Conservation (phyloP, 768 basidiomycete species). For the Royoungia palumana region DNA sequence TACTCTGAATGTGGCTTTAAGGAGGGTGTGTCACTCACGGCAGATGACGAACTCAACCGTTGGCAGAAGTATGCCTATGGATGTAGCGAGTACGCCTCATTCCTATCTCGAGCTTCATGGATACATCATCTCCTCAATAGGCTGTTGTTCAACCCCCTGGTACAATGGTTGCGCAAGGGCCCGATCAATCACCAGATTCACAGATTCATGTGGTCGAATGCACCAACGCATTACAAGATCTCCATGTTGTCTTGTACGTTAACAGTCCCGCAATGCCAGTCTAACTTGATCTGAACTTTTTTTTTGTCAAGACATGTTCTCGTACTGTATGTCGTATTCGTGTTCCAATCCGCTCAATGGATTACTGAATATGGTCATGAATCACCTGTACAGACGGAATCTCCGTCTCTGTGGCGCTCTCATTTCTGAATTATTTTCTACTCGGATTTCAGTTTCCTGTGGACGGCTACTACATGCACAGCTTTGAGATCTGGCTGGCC, state of each 20-base stretch:
- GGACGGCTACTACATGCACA: slow-evolving; percentile 74
- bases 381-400: slow-evolving; percentile 41
- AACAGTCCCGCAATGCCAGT: background rate
- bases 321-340: slow-evolving; percentile 40
- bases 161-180: slow-evolving; percentile 72
- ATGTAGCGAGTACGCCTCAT: slow-evolving; percentile 46
- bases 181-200: slow-evolving; percentile 83
- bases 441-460: slow-evolving; percentile 71
- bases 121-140: slow-evolving; percentile 35
- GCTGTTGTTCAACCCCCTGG: slow-evolving; percentile 81
- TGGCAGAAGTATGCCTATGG: slow-evolving; percentile 91
- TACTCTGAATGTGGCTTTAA: slow-evolving; percentile 85
- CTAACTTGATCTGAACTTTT: slow-evolving; percentile 1
- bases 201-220: slow-evolving; percentile 69
- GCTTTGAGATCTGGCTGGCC: slow-evolving; percentile 79
- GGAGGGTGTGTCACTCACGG: slow-evolving; percentile 87
- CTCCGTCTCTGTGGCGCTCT: slow-evolving; percentile 62
- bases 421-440: slow-evolving; percentile 68
- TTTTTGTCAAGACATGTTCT: slow-evolving; percentile 42
- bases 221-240: slow-evolving; percentile 82
- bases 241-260: slow-evolving; percentile 51
- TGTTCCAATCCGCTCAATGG: background rate
- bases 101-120: background rate
- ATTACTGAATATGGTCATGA: background rate
- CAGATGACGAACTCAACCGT: slow-evolving; percentile 85